phyloP scores from a whole-genome alignment of 75 land plant genomes.

The Selaginella moellendorffii region DNA sequence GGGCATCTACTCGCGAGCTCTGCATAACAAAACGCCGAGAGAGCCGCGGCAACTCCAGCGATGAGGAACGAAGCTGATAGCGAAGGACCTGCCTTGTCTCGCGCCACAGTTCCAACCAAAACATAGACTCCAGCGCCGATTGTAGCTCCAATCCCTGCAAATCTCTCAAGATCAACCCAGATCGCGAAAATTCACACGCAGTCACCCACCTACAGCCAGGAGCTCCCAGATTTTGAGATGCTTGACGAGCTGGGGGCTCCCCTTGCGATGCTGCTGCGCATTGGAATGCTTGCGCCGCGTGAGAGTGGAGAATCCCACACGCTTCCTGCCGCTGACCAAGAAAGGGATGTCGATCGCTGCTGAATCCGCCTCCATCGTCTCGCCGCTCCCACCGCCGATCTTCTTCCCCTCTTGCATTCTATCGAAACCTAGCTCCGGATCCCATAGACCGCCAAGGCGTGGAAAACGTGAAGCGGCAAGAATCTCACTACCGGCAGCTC shows the following conservation, averaged over 20 bases:
- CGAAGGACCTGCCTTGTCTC: conserved; percentile 88
- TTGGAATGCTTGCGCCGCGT: neutral
- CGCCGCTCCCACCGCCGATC: too few relatives aligned
- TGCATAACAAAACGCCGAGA: conserved; percentile 97
- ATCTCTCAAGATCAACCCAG: neutral
- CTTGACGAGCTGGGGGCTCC: conserved; percentile 31
- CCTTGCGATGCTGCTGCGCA: neutral
- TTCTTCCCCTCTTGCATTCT: too few relatives aligned
- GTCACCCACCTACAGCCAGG: conserved; percentile 54
- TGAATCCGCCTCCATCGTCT: too few relatives aligned
- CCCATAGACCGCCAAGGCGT: too few relatives aligned
- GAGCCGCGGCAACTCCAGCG: conserved; percentile 92
- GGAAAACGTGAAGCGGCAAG: too few relatives aligned
- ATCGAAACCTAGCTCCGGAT: too few relatives aligned
- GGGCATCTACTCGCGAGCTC: conserved; percentile 97
- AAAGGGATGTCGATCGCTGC: neutral
- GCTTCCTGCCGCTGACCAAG: neutral
- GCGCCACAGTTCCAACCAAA: conserved; percentile 88
- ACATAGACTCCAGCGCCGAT: conserved; percentile 98
- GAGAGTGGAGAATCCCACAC: neutral
- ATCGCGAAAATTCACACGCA: neutral
- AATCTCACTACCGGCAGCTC: too few relatives aligned
- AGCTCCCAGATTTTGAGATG: conserved; percentile 42
- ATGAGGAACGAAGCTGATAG: conserved; percentile 77
- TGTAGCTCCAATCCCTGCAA: conserved; percentile 85